Conservation (phyloP, 73 alveolate genomes). For the Symbiodinium pilosum region DNA sequence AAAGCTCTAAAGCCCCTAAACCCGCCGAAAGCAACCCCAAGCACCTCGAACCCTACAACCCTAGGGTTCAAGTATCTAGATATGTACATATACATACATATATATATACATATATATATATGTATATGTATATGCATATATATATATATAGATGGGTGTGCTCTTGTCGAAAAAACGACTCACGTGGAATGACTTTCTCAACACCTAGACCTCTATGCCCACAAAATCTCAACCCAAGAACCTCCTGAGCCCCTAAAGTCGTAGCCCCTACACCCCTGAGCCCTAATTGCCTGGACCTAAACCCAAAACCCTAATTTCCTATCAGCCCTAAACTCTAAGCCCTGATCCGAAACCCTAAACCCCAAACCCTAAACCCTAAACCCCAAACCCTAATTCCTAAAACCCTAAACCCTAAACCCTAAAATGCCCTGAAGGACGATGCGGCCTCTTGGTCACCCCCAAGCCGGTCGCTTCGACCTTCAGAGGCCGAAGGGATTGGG, state of each 20-base stretch:
- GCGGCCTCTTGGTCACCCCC: slow-evolving; percentile 2
- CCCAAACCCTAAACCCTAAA: background rate
- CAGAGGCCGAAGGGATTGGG: slow-evolving; percentile 11
- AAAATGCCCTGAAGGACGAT: background rate
- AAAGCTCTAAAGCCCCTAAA: background rate
- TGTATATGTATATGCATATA: no score
- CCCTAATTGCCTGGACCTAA: background rate
- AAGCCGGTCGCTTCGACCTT: background rate
- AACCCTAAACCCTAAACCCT: background rate
- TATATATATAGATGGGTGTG: no score
- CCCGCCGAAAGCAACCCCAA: background rate
- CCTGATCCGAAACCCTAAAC: background rate
- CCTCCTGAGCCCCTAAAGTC: background rate
- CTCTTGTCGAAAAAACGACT: no score
- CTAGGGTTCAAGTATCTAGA: no score
- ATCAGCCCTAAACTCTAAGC: background rate
- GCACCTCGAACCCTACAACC: background rate
- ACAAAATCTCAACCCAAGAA: background rate
- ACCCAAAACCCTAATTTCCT: background rate
- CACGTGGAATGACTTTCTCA: no score
- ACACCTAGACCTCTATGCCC: no score
- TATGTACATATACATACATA: no score
- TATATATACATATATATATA: no score
- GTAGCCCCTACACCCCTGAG: background rate
- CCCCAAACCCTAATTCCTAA: background rate